These are phyloP conservation scores for Trichosporon asahii DNA, from an alignment of 1,284 basidiomycete genomes.

Conservation along the genomic window DNA sequence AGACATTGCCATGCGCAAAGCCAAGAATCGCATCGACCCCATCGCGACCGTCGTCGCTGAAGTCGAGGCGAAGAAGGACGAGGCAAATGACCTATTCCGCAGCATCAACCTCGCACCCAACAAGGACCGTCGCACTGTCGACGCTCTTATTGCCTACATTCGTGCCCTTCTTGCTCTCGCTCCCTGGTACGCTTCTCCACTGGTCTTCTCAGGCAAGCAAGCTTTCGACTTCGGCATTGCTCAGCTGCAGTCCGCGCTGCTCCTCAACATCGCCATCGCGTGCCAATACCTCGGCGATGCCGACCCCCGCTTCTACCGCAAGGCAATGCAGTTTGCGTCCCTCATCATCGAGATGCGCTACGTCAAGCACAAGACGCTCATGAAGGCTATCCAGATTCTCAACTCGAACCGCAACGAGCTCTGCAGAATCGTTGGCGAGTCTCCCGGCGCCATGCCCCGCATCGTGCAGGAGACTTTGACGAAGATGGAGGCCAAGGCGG, in stretches of 20 bases:
- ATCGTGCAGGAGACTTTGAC: neutral
- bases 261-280: neutral
- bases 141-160: neutral
- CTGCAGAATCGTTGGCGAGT: neutral
- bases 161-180: neutral
- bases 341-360: conserved; percentile 6
- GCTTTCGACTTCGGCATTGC: neutral
- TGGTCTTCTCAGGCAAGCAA: neutral
- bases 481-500: no score
- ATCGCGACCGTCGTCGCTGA: neutral
- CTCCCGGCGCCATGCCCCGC: neutral
- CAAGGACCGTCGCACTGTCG: neutral
- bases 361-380: neutral
- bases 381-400: neutral
- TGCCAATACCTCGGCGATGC: neutral
- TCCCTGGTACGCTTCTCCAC: neutral
- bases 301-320: conserved; percentile 2
- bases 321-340: conserved; percentile 1
- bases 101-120: neutral
- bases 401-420: neutral
- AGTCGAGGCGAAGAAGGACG: neutral
- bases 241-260: neutral
- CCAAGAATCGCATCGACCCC: neutral
- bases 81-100: neutral
- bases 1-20: neutral